These are phyloP conservation scores for Podospora didyma DNA, from an alignment of 495 filamentous ascomycete species.

Conservation along the genomic window DNA sequence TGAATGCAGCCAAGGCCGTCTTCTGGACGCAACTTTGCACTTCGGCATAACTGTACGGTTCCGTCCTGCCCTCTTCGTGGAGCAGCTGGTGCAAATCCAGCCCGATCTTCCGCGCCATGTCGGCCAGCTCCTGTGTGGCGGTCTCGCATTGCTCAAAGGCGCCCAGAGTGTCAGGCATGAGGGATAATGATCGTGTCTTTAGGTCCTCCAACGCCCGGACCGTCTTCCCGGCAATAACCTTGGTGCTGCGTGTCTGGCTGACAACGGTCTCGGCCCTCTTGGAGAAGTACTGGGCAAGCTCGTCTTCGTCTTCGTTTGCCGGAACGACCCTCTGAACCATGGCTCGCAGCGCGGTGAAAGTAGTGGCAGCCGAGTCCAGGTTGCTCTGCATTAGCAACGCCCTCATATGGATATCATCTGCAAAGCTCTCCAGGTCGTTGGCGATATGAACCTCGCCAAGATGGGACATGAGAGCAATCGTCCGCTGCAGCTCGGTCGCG, in stretches of 20 bases:
- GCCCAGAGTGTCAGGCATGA: conserved; percentile 53
- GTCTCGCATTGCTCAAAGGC: conserved; percentile 56
- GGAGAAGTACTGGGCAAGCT: conserved; percentile 62
- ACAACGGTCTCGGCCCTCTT: conserved; percentile 69
- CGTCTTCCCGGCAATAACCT: conserved; percentile 79
- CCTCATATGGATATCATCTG: conserved; percentile 72
- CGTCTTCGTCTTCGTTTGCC: conserved; percentile 50
- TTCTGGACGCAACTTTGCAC: conserved; percentile 58
- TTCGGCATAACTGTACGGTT: conserved; percentile 62
- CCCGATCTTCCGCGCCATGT: conserved; percentile 63
- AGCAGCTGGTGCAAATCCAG: conserved; percentile 60
- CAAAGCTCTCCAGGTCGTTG: conserved; percentile 67
- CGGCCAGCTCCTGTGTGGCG: conserved; percentile 61
- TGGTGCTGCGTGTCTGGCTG: conserved; percentile 72
- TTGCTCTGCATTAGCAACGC: conserved; percentile 72
- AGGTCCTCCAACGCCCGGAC: conserved; percentile 74
- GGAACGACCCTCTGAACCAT: conserved; percentile 64
- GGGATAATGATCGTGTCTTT: conserved; percentile 69
- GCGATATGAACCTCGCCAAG: conserved; percentile 77
- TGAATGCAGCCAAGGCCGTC: conserved; percentile 47
- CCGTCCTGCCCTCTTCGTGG: conserved; percentile 67
- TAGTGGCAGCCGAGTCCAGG: conserved; percentile 70
- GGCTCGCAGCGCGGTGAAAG: conserved; percentile 56
- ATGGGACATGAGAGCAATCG: conserved; percentile 81
- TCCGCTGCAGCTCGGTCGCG: conserved; percentile 71